phyloP scores from a whole-genome alignment of 208 protist genomes.

The Acanthamoeba triangularis region DNA sequence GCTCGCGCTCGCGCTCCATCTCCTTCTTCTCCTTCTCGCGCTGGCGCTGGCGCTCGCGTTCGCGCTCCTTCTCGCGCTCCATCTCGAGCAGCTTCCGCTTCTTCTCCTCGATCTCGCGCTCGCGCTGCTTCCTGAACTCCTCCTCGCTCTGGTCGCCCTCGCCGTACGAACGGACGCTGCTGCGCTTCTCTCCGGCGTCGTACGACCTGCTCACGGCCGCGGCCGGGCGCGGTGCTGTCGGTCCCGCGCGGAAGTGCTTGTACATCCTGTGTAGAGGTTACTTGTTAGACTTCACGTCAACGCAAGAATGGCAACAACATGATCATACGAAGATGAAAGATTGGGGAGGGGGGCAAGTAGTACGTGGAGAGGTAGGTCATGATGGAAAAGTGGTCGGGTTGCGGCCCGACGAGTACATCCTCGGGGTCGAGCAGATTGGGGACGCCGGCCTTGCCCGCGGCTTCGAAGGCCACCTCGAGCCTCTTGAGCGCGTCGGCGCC shows the following conservation, averaged over 20 bases:
- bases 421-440: slow-evolving; percentile 89
- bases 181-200: background rate
- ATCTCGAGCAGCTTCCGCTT: slow-evolving; percentile 29
- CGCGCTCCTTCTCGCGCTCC: slow-evolving; percentile 39
- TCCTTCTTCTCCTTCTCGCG: slow-evolving; percentile 47
- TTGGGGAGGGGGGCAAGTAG: background rate
- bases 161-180: background rate
- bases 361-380: slow-evolving; percentile 91
- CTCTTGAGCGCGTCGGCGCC: background rate
- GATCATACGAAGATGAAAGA: background rate
- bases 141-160: background rate
- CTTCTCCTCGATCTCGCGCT: slow-evolving; percentile 16
- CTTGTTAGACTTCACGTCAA: background rate
- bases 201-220: background rate
- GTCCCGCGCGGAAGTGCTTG: slow-evolving; percentile 12
- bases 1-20: background rate
- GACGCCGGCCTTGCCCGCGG: slow-evolving; percentile 88
- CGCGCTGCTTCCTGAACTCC: slow-evolving; percentile 1
- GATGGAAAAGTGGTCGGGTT: slow-evolving; percentile 89
- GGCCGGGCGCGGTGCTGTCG: background rate
- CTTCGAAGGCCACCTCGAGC: slow-evolving; percentile 86
- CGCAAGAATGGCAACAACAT: background rate
- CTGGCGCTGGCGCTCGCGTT: background rate
- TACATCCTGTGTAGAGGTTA: background rate
- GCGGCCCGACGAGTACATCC: slow-evolving; percentile 84